phyloP scores from a whole-genome alignment of 441 rosid species.

The Theobroma grandiflorum region DNA sequence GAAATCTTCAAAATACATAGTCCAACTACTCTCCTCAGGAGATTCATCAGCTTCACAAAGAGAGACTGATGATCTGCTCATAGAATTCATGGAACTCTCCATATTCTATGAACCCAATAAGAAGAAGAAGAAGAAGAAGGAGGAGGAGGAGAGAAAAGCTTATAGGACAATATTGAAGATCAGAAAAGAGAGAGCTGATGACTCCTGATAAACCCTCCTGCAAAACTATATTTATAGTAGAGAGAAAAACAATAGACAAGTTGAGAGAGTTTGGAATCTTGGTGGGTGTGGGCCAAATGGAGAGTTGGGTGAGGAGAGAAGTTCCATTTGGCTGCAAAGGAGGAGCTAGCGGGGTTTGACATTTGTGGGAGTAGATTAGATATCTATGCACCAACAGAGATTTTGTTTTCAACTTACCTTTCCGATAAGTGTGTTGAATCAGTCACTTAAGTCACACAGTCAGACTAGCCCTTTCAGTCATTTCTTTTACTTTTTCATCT shows the following conservation, averaged over 20 bases:
- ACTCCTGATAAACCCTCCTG: not conserved
- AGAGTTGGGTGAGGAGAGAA: not conserved
- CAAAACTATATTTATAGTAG: not conserved
- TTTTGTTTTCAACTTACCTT: not conserved
- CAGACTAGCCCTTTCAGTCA: not conserved
- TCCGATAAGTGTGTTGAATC: not conserved
- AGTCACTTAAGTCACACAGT: not conserved
- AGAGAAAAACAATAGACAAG: not conserved
- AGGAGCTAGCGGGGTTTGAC: constrained; percentile 5
- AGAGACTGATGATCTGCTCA: constrained; percentile 9
- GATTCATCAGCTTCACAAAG: not conserved
- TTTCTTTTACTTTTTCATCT: not conserved
- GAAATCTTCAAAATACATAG: constrained; percentile 29
- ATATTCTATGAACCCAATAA: not conserved
- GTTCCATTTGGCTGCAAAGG: not conserved
- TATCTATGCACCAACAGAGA: not conserved
- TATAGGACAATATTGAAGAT: too few relatives aligned
- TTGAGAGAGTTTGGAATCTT: not conserved
- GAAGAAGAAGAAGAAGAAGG: not conserved
- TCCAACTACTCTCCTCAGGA: constrained; percentile 31
- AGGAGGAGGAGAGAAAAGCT: too few relatives aligned
- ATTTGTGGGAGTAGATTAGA: constrained; percentile 16
- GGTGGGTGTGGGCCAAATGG: not conserved
- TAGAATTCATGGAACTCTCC: constrained; percentile 13
- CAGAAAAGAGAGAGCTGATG: not conserved